Conservation (phyloP, 148 eudicot genomes). For the Tetragonia tetragonoides region DNA sequence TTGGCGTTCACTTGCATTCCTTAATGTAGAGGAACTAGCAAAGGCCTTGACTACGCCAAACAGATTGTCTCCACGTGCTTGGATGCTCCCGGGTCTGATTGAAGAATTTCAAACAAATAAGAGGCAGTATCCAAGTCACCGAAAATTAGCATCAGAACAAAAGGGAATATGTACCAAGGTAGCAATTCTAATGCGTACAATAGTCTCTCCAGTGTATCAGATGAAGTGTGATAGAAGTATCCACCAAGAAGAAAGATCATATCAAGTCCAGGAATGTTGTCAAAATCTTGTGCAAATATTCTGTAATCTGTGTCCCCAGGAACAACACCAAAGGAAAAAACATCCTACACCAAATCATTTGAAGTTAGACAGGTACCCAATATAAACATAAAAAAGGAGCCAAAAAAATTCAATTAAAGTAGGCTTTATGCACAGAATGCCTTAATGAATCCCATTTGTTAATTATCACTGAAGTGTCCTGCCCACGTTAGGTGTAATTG, state of each 20-base stretch:
- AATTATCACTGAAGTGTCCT: background rate
- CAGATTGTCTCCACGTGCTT: constrained; percentile 97
- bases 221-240: constrained; percentile 87
- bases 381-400: background rate
- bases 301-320: constrained; percentile 99
- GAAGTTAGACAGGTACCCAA: background rate
- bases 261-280: constrained; percentile 92
- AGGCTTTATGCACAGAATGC: constrained; percentile 3
- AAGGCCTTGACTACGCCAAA: constrained; percentile 75
- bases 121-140: constrained; percentile 24
- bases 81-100: constrained; percentile 93
- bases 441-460: background rate
- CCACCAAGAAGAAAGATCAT: constrained; percentile 89
- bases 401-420: background rate
- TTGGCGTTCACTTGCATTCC: constrained; percentile 57
- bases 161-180: constrained; percentile 44
- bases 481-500: background rate
- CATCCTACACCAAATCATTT: constrained; percentile 56
- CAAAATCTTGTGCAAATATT: constrained; percentile 81
- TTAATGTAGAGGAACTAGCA: constrained; percentile 60
- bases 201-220: constrained; percentile 86
- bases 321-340: constrained; percentile 51
- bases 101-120: constrained; percentile 34
- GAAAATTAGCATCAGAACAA: constrained; percentile 24
- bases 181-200: constrained; percentile 66